A percentile compares a stretch with the other conserved stretches of the same genome.
Evolutionary conservation across 495 filamentous ascomycete species (phyloP).

Genomic region (Thermochaetoides thermophila): DNA sequence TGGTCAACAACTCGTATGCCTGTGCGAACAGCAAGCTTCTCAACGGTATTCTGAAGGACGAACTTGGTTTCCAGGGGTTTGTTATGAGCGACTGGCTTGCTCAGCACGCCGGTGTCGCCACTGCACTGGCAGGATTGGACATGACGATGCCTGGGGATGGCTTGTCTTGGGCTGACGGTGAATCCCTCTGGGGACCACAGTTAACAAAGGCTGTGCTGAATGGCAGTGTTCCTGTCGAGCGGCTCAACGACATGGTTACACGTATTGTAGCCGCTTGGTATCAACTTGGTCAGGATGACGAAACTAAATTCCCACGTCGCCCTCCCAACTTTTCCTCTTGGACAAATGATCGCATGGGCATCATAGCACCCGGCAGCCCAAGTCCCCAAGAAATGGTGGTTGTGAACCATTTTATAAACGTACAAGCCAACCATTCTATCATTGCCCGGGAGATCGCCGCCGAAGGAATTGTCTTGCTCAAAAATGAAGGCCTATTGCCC

Average conservation of each 20-base stretch:
- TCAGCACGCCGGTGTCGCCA: conserved; percentile 65
- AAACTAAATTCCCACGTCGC: conserved; percentile 46
- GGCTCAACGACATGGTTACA: conserved; percentile 87
- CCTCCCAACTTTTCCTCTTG: conserved; percentile 88
- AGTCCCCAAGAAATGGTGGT: conserved; percentile 36
- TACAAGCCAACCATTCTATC: conserved; percentile 51
- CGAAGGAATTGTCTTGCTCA: conserved; percentile 76
- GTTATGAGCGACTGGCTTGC: conserved; percentile 91
- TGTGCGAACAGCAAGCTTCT: conserved; percentile 86
- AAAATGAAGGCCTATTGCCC: conserved; percentile 56
- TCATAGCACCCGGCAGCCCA: conserved; percentile 47
- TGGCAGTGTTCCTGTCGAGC: conserved; percentile 62
- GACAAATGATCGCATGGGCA: conserved; percentile 56
- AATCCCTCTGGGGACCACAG: conserved; percentile 66
- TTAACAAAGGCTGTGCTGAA: conserved; percentile 71
- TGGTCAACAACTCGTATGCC: conserved; percentile 80
- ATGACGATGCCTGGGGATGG: conserved; percentile 97
- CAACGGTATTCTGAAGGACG: conserved; percentile 88
- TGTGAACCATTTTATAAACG: conserved; percentile 68
- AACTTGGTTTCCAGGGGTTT: conserved; percentile 88
- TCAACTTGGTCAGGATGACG: conserved; percentile 69
- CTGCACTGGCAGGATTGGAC: conserved; percentile 72
- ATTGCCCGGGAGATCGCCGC: conserved; percentile 61
- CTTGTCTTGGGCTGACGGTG: conserved; percentile 55
- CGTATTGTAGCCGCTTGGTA: conserved; percentile 89